Evolutionary conservation across 257 asterid species (phyloP).

Genomic region (Paulownia fortunei): DNA sequence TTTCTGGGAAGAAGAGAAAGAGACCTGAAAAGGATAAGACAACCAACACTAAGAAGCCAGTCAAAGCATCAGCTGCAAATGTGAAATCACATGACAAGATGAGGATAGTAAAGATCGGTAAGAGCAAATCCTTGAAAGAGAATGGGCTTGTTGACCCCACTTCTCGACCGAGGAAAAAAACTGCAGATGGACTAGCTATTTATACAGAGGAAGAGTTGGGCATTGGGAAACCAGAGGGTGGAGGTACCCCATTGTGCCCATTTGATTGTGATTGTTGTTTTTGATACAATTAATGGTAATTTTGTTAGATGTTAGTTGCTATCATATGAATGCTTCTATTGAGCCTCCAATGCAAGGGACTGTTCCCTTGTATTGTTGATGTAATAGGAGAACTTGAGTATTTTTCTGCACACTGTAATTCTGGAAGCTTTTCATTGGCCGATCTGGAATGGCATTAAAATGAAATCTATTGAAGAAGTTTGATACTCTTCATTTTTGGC

Average conservation of each 20-base stretch:
- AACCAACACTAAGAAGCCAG: conserved; percentile 14
- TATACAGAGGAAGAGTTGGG: conserved; percentile 83
- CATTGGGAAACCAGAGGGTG: conserved; percentile 58
- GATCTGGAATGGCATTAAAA: background rate
- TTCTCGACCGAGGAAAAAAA: conserved; percentile 50
- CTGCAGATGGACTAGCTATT: conserved; percentile 64
- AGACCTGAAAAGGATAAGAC: conserved; percentile 31
- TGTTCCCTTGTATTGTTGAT: background rate
- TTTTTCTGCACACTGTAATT: background rate
- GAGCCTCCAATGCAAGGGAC: background rate
- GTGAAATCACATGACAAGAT: conserved; percentile 24
- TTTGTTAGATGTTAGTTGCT: background rate
- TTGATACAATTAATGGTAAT: conserved; percentile 31
- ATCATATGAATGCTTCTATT: background rate
- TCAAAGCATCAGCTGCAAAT: conserved; percentile 23
- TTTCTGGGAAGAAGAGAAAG: conserved; percentile 65
- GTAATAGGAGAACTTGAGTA: background rate
- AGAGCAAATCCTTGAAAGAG: conserved; percentile 24
- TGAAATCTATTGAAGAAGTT: background rate
- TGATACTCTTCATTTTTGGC: background rate
- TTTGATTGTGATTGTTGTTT: conserved; percentile 87
- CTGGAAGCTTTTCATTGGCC: background rate
- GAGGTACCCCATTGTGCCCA: conserved; percentile 75
- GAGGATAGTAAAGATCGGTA: conserved; percentile 39
- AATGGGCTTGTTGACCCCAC: conserved; percentile 13